Conservation (phyloP, 2,329 filamentous ascomycete species). For the Parascedosporium putredinis region DNA sequence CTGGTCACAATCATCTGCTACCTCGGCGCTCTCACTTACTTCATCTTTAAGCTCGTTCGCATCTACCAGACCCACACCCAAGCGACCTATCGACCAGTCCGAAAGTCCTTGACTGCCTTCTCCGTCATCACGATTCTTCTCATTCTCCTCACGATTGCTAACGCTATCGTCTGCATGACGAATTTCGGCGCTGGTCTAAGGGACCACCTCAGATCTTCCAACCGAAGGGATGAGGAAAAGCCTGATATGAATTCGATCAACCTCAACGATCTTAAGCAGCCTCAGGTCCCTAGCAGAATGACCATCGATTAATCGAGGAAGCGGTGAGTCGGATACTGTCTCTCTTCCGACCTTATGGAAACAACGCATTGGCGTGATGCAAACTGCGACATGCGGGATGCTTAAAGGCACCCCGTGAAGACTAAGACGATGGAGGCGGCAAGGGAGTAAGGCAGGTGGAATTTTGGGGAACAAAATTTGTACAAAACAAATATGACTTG, state of each 20-base stretch:
- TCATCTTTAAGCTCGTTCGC: conserved; percentile 94
- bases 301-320: conserved; percentile 55
- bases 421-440: too few relatives aligned
- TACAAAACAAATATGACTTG: conserved; percentile 12
- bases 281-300: conserved; percentile 44
- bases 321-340: too few relatives aligned
- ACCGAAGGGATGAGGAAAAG: conserved; percentile 39
- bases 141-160: conserved; percentile 78
- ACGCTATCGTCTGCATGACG: conserved; percentile 75
- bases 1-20: conserved; percentile 70
- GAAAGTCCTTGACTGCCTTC: conserved; percentile 82
- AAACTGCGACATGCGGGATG: too few relatives aligned
- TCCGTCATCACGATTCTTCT: conserved; percentile 85
- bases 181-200: conserved; percentile 91
- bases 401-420: too few relatives aligned
- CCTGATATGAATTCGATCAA: conserved; percentile 45
- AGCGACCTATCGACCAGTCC: conserved; percentile 62
- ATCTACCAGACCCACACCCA: conserved; percentile 66
- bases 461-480: neutral
- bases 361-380: too few relatives aligned
- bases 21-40: conserved; percentile 83
- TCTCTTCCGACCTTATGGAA: too few relatives aligned
- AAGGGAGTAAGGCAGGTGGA: neutral
- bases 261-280: conserved; percentile 45
- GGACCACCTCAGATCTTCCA: conserved; percentile 59